phyloP scores from a whole-genome alignment of 441 rosid species.

The Rhodomyrtus psidioides region DNA sequence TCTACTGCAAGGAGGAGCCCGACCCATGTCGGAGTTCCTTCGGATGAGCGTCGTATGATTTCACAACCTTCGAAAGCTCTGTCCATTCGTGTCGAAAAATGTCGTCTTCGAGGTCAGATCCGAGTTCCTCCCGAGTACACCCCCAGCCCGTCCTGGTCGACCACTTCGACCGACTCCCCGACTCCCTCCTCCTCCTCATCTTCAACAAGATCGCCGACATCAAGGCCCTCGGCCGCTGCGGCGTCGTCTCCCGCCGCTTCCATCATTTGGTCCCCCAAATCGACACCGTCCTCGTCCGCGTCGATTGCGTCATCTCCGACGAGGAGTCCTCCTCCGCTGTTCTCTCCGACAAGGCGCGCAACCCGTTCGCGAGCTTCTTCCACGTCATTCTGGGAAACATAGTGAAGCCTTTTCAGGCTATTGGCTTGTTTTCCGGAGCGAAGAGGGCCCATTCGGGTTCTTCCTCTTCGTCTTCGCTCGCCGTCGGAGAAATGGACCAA shows the following conservation, averaged over 20 bases:
- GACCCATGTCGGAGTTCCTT: neutral
- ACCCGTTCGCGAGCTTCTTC: constrained; percentile 38
- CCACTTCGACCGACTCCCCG: neutral
- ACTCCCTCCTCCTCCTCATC: neutral
- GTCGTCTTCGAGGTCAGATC: neutral
- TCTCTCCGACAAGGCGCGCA: constrained; percentile 39
- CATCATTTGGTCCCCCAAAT: neutral
- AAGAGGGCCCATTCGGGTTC: constrained; percentile 8
- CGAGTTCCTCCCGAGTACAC: neutral
- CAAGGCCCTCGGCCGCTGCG: constrained; percentile 2
- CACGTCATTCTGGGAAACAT: constrained; percentile 53
- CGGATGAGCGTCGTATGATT: neutral
- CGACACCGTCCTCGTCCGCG: neutral
- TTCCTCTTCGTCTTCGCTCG: constrained; percentile 20
- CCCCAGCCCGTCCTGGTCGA: neutral
- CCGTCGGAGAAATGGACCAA: constrained; percentile 57
- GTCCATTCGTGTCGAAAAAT: neutral
- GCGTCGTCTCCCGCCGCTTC: constrained; percentile 3
- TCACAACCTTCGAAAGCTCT: neutral
- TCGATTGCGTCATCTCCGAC: constrained; percentile 5
- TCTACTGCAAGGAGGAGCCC: neutral
- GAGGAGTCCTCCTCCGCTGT: constrained; percentile 24
- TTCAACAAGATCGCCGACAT: neutral
- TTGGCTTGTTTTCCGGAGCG: constrained; percentile 33
- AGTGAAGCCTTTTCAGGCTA: constrained; percentile 65